Conservation (phyloP, 768 basidiomycete species). For the Piloderma croceum region DNA sequence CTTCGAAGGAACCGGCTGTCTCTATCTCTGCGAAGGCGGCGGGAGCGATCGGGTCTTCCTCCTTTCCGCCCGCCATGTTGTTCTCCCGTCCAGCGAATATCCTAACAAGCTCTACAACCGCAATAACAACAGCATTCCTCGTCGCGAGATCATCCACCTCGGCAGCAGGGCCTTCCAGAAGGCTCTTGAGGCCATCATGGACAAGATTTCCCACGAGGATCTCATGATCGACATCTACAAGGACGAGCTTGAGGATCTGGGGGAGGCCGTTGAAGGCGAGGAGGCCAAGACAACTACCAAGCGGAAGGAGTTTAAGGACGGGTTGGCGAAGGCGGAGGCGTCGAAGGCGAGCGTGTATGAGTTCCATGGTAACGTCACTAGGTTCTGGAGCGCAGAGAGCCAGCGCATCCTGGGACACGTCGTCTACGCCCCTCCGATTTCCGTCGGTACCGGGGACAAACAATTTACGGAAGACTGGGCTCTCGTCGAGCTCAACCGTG, state of each 20-base stretch:
- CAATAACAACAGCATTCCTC: constrained; percentile 9
- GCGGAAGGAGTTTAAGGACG: constrained; percentile 17
- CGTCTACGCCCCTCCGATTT: constrained; percentile 25
- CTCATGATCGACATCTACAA: constrained; percentile 15
- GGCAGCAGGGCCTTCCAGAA: constrained; percentile 13
- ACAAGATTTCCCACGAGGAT: constrained; percentile 3
- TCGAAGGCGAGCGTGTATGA: constrained; percentile 21
- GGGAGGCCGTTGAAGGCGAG: constrained; percentile 16
- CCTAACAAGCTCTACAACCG: constrained; percentile 8
- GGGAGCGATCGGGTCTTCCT: constrained; percentile 18
- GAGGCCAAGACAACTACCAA: constrained; percentile 5
- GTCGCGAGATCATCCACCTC: constrained; percentile 14
- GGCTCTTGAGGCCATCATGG: constrained; percentile 8
- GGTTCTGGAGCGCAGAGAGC: constrained; percentile 13
- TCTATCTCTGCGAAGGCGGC: constrained; percentile 22
- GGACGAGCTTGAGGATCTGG: constrained; percentile 14
- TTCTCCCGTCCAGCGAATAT: constrained; percentile 10
- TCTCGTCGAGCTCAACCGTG: constrained; percentile 24
- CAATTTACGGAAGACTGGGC: constrained; percentile 31
- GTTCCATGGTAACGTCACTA: constrained; percentile 24
- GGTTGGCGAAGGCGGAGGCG: constrained; percentile 16
- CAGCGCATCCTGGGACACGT: constrained; percentile 31
- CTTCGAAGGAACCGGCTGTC: constrained; percentile 20
- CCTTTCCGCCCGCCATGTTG: constrained; percentile 23
- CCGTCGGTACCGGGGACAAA: constrained; percentile 17